Evolutionary conservation across 73 alveolate species (phyloP).

Genomic region (Uronychia binucleata): DNA sequence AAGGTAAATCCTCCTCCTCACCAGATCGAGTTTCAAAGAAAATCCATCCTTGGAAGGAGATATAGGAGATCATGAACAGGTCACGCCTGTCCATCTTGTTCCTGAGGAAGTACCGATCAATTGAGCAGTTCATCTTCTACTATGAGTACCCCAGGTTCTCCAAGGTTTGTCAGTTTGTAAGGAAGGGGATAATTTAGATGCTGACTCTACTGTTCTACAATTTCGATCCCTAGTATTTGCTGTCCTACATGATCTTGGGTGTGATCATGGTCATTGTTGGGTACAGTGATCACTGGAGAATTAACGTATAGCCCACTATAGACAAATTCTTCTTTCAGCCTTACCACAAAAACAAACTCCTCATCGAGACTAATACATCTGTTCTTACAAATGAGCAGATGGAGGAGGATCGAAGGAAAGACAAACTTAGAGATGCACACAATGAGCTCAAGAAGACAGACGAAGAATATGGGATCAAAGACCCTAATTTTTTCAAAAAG

Average conservation of each 20-base stretch:
- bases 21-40: conserved; percentile 17
- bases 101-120: conserved; percentile 9
- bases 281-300: conserved; percentile 15
- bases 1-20: conserved; percentile 20
- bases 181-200: conserved; percentile 5
- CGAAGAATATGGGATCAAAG: conserved; percentile 8
- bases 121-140: conserved; percentile 35
- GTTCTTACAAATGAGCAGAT: not conserved
- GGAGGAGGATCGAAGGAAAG: not conserved
- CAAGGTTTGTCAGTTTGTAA: conserved; percentile 8
- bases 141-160: conserved; percentile 58
- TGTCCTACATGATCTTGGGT: conserved; percentile 30
- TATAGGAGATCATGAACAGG: conserved; percentile 35
- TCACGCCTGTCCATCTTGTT: conserved; percentile 23
- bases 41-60: conserved; percentile 21
- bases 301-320: conserved; percentile 5
- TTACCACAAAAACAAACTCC: not conserved
- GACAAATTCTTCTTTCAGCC: conserved; percentile 12
- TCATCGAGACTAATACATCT: not conserved
- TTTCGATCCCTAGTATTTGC: conserved; percentile 25
- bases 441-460: conserved; percentile 37
- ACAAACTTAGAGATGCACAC: conserved; percentile 18
- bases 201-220: conserved; percentile 2
- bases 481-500: conserved; percentile 5
- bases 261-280: conserved; percentile 25